phyloP scores from a whole-genome alignment of 352 stramenopile species.

The Phytophthora citrophthora region DNA sequence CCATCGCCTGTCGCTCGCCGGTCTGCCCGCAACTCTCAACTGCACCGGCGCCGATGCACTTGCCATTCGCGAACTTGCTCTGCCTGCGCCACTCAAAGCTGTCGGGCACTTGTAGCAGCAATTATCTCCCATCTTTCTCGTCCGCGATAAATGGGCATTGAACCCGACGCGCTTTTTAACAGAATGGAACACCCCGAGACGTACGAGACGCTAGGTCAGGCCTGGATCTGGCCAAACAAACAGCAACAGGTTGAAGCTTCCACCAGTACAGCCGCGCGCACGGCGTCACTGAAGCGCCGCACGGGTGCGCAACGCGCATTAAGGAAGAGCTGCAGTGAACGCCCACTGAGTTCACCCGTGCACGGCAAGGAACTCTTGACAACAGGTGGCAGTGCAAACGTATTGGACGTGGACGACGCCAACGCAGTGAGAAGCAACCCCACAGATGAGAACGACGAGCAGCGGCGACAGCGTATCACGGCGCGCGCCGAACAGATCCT shows the following conservation, averaged over 20 bases:
- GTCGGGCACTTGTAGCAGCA: constrained; percentile 1
- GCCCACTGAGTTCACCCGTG: constrained; percentile 28
- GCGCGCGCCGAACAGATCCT: constrained; percentile 71
- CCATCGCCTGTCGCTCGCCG: constrained; percentile 30
- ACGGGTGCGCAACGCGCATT: constrained; percentile 31
- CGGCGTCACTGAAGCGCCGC: constrained; percentile 39
- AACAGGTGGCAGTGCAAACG: constrained; percentile 37
- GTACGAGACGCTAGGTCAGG: constrained; percentile 46
- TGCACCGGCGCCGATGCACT: background rate
- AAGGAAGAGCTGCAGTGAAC: constrained; percentile 50
- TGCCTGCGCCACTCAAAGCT: constrained; percentile 13
- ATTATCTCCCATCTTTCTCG: background rate
- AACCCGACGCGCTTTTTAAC: constrained; percentile 12
- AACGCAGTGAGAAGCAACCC: constrained; percentile 16
- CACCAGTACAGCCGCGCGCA: constrained; percentile 19
- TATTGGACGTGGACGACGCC: constrained; percentile 39
- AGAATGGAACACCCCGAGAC: constrained; percentile 36
- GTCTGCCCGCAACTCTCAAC: constrained; percentile 4
- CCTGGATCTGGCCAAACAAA: constrained; percentile 42
- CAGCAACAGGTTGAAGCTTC: constrained; percentile 38
- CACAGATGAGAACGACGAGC: constrained; percentile 30
- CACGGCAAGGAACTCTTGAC: constrained; percentile 16
- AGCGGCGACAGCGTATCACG: constrained; percentile 52
- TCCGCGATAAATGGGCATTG: constrained; percentile 24
- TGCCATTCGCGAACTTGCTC: constrained; percentile 36